Conservation (phyloP, 1,284 basidiomycete genomes). For the Apiotrichum domesticum region DNA sequence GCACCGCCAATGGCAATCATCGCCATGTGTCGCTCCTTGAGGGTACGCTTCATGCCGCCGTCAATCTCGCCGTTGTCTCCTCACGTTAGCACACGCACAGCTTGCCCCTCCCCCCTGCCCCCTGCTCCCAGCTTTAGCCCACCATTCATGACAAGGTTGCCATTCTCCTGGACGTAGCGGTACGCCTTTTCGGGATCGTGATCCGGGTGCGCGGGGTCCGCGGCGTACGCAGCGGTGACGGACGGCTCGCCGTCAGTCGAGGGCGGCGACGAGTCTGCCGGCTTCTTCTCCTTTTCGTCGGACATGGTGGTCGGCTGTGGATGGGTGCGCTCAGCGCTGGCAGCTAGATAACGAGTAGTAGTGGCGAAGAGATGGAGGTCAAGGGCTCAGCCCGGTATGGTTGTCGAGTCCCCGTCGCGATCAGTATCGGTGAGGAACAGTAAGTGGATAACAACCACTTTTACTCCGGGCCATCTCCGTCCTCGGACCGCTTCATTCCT, state of each 20-base stretch:
- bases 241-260: neutral
- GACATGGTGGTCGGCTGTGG: neutral
- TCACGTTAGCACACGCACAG: neutral
- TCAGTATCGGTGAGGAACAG: too few species aligned
- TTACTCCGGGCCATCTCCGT: too few species aligned
- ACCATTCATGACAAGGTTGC: slow-evolving; percentile 2
- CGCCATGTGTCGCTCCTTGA: slow-evolving; percentile 40
- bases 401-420: too few species aligned
- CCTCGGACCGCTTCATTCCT: too few species aligned
- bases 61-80: slow-evolving; percentile 9
- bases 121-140: neutral
- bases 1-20: slow-evolving; percentile 51
- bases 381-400: too few species aligned
- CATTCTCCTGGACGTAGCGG: neutral
- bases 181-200: slow-evolving; percentile 4
- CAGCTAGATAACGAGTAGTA: too few species aligned
- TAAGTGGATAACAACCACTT: too few species aligned
- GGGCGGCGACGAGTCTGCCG: neutral
- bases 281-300: neutral
- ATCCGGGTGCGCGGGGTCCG: neutral
- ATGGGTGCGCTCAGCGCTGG: too few species aligned
- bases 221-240: neutral
- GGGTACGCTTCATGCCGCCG: slow-evolving; percentile 25
- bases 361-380: too few species aligned
- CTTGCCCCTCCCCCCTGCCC: too few species aligned